Evolutionary conservation across 176 grass and related monocot genomes (phyloP).

Genomic region (Avena atlantica): DNA sequence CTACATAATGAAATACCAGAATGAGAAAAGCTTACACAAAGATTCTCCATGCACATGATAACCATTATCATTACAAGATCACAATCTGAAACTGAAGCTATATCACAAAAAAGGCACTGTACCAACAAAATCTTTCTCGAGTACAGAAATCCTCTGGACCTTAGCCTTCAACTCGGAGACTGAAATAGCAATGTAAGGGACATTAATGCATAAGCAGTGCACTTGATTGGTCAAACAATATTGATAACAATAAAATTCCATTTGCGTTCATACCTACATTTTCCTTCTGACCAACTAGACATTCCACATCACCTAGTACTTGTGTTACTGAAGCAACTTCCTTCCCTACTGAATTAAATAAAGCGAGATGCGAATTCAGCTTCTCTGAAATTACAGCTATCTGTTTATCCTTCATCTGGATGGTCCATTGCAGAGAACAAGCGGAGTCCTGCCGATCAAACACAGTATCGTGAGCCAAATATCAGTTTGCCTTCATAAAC

Average conservation of each 20-base stretch:
- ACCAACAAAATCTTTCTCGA: constrained; percentile 90
- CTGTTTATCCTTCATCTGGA: constrained; percentile 80
- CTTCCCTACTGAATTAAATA: constrained; percentile 77
- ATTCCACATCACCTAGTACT: constrained; percentile 62
- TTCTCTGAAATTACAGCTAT: constrained; percentile 75
- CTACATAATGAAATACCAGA: constrained; percentile 50
- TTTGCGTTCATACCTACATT: constrained; percentile 57
- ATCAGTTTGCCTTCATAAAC: constrained; percentile 39
- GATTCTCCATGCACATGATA: not conserved
- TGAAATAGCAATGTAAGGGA: constrained; percentile 46
- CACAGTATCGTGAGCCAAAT: not conserved
- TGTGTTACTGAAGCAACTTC: constrained; percentile 61
- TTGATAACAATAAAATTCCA: not conserved
- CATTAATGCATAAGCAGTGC: not conserved
- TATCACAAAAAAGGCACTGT: constrained; percentile 27
- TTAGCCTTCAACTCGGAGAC: constrained; percentile 76
- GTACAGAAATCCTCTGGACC: constrained; percentile 63
- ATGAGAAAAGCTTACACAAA: constrained; percentile 29
- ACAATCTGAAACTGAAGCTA: constrained; percentile 27
- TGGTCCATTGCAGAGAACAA: constrained; percentile 73
- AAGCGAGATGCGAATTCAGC: constrained; percentile 67
- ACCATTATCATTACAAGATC: constrained; percentile 24
- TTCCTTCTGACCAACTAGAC: constrained; percentile 76
- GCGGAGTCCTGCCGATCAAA: constrained; percentile 76
- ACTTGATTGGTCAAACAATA: not conserved